Evolutionary conservation across 345 rosid genomes (phyloP), one percentile per base, ranked within the genome.

Genomic region (Aurinia saxatilis): DNA sequence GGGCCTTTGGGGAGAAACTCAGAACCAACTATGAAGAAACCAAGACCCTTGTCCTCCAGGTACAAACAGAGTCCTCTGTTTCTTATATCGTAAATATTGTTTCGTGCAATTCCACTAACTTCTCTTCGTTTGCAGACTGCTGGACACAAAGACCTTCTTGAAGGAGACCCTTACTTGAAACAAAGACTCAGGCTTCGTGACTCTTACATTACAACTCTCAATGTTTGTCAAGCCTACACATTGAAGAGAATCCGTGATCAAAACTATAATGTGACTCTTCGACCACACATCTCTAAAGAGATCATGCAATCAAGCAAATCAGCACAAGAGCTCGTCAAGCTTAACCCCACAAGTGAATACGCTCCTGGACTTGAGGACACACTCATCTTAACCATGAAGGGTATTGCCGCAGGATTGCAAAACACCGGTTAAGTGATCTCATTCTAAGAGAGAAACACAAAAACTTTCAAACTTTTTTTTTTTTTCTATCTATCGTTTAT

Each of bases 371-470:
- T 93, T 76, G 97, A 90, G 77, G 99, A 95, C 78, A 90, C 99
- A 51, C 95, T 95, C 50, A 90, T 95, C 78, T 75, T 95, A 77
- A 95, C 97, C 66, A 88, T 95, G 96, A 95, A 95, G 78, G 99
- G 99, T 65, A 79, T 95, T 62, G 96, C 97, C 13, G 97, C 97
- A 0, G 96, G 97, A 55, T 18, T 90, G 76, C 97, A 90, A 75
- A 95, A 90, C 81, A 95, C 99, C 3, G 97, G 99, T 72, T 95
- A 81, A 67, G 71, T 47, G 40, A 51, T 21, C 19, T 51, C 30
- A 67, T n/a, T 21, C 25, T 1, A 21, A 49, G 17, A 19, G 61
- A 55, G 50, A 50, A 35, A 50, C 31, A 17, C 30, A 21, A 17
- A 59, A 8, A 21, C 46, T 40, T 40, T 8, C 23, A 60, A 15